A percentile compares a stretch with the other conserved stretches of the same genome.
Conservation (phyloP, 2,329 filamentous ascomycete species). For the Pseudogymnoascus pannorum region DNA sequence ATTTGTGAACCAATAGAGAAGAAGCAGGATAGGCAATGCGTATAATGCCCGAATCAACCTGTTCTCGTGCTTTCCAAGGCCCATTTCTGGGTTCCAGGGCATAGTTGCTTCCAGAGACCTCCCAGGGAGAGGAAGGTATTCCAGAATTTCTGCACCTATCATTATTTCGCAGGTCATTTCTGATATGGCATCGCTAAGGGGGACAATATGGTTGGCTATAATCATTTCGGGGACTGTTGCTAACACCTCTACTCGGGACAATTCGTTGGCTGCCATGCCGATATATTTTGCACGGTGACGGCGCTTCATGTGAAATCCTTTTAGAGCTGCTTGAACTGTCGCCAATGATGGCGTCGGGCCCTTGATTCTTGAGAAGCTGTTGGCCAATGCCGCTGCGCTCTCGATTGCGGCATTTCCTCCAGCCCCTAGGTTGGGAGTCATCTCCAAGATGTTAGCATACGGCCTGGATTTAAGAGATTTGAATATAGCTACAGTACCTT, state of each 20-base stretch:
- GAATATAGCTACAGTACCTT: background rate
- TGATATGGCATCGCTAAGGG: conserved; percentile 18
- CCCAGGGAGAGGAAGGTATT: conserved; percentile 26
- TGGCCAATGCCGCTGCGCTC: conserved; percentile 12
- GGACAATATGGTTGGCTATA: conserved; percentile 17
- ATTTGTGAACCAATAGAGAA: background rate
- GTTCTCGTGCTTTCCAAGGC: conserved; percentile 23
- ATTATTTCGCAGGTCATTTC: conserved; percentile 18
- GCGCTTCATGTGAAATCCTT: conserved; percentile 17
- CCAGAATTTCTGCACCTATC: conserved; percentile 22
- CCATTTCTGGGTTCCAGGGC: conserved; percentile 25
- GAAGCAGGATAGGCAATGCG: conserved; percentile 15
- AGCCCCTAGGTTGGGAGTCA: conserved; percentile 12
- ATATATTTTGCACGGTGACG: conserved; percentile 16
- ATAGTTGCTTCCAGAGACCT: conserved; percentile 21
- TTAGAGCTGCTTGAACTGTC: conserved; percentile 2
- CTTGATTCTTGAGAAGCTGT: conserved; percentile 2
- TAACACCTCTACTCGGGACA: conserved; percentile 21
- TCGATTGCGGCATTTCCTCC: conserved; percentile 12
- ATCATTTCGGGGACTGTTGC: conserved; percentile 14
- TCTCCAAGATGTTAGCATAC: background rate
- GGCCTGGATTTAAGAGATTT: background rate
- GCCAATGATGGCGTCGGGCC: background rate
- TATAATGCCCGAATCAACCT: conserved; percentile 18
- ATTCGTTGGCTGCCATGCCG: conserved; percentile 17